A percentile compares a stretch with the other conserved stretches of the same genome.
phyloP scores from a whole-genome alignment of 345 rosid species.

The Acer negundo region DNA sequence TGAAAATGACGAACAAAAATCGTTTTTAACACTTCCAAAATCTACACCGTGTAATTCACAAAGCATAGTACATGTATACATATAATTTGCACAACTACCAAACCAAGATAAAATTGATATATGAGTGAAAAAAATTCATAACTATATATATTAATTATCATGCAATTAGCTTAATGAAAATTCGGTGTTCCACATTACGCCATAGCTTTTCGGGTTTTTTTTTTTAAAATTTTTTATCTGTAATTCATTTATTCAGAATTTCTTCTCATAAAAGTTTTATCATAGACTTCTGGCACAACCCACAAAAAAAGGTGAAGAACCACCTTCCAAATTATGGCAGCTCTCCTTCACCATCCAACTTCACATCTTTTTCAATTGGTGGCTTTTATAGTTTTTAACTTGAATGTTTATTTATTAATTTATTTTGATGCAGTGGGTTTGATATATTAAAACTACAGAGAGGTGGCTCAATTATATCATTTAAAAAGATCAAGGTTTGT shows the following conservation, averaged over 20 bases:
- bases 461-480: neutral
- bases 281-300: too few species aligned
- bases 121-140: too few species aligned
- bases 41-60: neutral
- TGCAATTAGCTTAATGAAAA: too few species aligned
- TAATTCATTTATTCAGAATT: too few species aligned
- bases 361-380: neutral
- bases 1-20: neutral
- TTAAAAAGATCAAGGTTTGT: neutral
- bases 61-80: neutral
- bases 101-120: too few species aligned
- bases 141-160: too few species aligned
- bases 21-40: too few species aligned
- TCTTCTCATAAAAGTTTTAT: too few species aligned
- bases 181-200: too few species aligned
- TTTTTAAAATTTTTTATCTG: too few species aligned
- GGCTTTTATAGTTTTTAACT: neutral
- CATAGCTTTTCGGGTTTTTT: too few species aligned
- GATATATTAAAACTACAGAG: neutral
- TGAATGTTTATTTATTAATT: neutral
- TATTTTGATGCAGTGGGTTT: neutral
- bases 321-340: neutral
- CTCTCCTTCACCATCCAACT: neutral
- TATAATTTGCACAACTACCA: too few species aligned
- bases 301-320: neutral